Conservation (phyloP, 768 basidiomycete genomes). For the Boletus eberwhitei region DNA sequence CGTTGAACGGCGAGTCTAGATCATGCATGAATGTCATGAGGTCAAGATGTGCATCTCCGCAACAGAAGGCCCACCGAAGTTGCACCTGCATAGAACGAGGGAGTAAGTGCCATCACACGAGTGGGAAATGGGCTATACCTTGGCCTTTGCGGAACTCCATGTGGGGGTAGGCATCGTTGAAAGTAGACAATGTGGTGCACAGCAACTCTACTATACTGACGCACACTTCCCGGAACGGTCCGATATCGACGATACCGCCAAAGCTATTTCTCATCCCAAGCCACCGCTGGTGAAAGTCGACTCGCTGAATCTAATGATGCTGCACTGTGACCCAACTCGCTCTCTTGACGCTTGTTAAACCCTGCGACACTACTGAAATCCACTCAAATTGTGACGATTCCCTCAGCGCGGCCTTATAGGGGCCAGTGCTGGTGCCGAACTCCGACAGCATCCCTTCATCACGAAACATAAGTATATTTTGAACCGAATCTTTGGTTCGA, state of each 20-base stretch:
- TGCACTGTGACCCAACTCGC: neutral
- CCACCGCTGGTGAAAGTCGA: neutral
- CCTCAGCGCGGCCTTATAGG: neutral
- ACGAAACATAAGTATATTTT: neutral
- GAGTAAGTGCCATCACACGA: conserved; percentile 4
- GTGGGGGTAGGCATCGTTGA: conserved; percentile 30
- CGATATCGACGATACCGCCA: conserved; percentile 4
- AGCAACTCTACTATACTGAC: neutral
- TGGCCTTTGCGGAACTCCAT: conserved; percentile 64
- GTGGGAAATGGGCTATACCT: conserved; percentile 34
- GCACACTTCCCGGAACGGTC: conserved; percentile 7
- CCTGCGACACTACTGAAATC: neutral
- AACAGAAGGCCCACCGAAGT: conserved; percentile 36
- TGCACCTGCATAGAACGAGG: conserved; percentile 37
- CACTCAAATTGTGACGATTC: too few relatives aligned
- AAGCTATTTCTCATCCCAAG: neutral
- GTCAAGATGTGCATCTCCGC: neutral
- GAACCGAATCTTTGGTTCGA: neutral
- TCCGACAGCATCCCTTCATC: neutral
- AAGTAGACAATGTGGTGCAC: neutral
- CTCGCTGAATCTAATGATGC: neutral
- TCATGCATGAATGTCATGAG: conserved; percentile 4
- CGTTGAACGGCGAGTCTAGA: conserved; percentile 80
- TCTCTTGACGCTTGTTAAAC: neutral
- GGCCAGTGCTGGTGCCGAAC: neutral